These are phyloP conservation scores for Pyronema omphalodes DNA, from an alignment of 495 filamentous ascomycete species.

Conservation along the genomic window DNA sequence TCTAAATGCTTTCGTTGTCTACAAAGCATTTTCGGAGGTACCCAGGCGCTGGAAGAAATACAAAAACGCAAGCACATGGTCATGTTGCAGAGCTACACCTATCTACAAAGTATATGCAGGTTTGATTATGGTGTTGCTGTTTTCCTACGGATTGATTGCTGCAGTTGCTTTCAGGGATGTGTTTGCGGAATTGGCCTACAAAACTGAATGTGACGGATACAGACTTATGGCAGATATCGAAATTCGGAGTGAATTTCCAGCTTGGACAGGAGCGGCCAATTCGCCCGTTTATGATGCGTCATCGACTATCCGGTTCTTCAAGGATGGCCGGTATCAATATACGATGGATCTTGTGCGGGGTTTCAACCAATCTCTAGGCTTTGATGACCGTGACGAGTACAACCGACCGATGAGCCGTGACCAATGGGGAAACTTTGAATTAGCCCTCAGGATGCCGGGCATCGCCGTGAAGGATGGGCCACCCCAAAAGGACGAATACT, in stretches of 20 bases:
- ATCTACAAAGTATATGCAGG: neutral
- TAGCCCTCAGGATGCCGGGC: neutral
- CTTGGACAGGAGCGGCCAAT: neutral
- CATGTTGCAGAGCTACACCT: neutral
- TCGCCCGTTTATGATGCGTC: conserved; percentile 9
- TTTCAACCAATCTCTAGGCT: conserved; percentile 9
- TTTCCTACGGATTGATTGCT: conserved; percentile 5
- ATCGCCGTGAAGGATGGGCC: neutral
- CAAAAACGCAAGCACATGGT: neutral
- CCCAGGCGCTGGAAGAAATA: neutral
- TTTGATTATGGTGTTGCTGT: neutral
- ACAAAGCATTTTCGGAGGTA: neutral
- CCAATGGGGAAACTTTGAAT: neutral
- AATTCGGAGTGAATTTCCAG: conserved; percentile 3
- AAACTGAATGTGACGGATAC: conserved; percentile 7
- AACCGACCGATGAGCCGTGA: neutral
- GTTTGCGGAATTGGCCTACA: conserved; percentile 7
- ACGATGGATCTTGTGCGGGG: conserved; percentile 11
- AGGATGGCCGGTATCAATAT: conserved; percentile 5
- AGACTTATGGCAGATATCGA: conserved; percentile 18
- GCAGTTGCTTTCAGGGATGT: conserved; percentile 7
- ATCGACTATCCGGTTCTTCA: conserved; percentile 7
- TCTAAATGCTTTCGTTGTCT: conserved; percentile 6
- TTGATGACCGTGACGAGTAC: neutral
- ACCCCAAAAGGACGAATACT: neutral